Evolutionary conservation across 2,329 filamentous ascomycete genomes (phyloP).

Genomic region (Colletotrichum tropicicola): DNA sequence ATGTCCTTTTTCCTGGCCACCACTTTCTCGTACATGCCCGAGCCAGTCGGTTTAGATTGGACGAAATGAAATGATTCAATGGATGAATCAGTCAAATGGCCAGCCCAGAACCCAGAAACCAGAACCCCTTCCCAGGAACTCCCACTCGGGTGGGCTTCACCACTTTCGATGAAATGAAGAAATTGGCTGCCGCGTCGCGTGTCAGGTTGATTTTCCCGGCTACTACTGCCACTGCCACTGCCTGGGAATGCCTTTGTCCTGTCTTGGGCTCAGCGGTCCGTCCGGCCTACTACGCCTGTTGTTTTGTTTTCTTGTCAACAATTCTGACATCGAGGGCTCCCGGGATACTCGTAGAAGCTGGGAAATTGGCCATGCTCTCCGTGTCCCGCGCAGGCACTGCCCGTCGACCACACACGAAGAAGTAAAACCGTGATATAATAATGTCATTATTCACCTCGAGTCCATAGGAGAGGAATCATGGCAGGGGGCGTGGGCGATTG

Average conservation of each 20-base stretch:
- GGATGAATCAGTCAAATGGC: neutral
- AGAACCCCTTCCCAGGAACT: neutral
- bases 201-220: constrained; percentile 14
- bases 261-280: too few species aligned
- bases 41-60: neutral
- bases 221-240: neutral
- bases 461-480: neutral
- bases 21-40: neutral
- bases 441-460: constrained; percentile 5
- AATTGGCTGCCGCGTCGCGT: constrained; percentile 17
- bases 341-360: constrained; percentile 13
- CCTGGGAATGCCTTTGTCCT: too few species aligned
- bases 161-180: neutral
- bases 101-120: neutral
- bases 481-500: neutral
- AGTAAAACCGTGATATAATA: neutral
- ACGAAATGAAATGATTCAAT: constrained; percentile 2
- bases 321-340: neutral
- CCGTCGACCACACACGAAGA: neutral
- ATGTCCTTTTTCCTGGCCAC: constrained; percentile 1
- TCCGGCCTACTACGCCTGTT: neutral
- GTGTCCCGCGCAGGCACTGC: constrained; percentile 1
- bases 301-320: neutral
- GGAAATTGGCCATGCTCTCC: constrained; percentile 22
- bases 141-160: neutral